These are phyloP conservation scores for Candida sanyaensis DNA, from an alignment of 1,139 yeast species.

Conservation along the genomic window DNA sequence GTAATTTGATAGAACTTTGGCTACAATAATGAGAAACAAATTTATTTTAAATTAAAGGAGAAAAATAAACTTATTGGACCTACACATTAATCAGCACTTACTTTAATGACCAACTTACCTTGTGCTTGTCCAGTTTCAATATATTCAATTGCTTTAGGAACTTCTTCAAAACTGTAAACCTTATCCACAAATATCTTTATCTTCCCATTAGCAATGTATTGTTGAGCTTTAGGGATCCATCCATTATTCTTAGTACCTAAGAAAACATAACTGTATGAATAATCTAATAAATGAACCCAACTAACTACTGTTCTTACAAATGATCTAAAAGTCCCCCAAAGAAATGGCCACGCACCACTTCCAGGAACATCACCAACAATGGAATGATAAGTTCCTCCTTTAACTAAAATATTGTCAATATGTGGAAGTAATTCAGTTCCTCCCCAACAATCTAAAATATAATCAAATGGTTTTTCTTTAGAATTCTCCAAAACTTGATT, in stretches of 20 bases:
- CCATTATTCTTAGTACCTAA: not conserved
- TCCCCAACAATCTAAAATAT: constrained; percentile 32
- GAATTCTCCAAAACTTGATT: constrained; percentile 24
- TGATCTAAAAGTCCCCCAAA: constrained; percentile 1
- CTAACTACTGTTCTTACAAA: not conserved
- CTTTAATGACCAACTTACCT: constrained; percentile 61
- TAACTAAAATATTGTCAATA: constrained; percentile 28
- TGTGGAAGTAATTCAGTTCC: constrained; percentile 21
- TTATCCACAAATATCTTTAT: constrained; percentile 55
- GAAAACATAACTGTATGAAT: constrained; percentile 2
- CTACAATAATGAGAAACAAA: too few relatives aligned
- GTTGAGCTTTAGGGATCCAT: constrained; percentile 1
- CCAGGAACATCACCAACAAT: constrained; percentile 40
- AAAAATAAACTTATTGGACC: too few relatives aligned
- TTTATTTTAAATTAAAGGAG: too few relatives aligned
- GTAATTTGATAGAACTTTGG: too few relatives aligned
- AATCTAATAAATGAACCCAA: not conserved
- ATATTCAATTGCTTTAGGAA: constrained; percentile 48
- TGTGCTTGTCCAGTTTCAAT: constrained; percentile 49
- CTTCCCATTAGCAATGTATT: constrained; percentile 40
- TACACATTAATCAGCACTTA: constrained; percentile 10
- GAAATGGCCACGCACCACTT: not conserved
- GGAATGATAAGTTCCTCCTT: constrained; percentile 47
- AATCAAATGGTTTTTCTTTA: constrained; percentile 24
- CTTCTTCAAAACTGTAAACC: constrained; percentile 49